Conservation (phyloP, 495 filamentous ascomycete species). For the Aspergillus leporis region DNA sequence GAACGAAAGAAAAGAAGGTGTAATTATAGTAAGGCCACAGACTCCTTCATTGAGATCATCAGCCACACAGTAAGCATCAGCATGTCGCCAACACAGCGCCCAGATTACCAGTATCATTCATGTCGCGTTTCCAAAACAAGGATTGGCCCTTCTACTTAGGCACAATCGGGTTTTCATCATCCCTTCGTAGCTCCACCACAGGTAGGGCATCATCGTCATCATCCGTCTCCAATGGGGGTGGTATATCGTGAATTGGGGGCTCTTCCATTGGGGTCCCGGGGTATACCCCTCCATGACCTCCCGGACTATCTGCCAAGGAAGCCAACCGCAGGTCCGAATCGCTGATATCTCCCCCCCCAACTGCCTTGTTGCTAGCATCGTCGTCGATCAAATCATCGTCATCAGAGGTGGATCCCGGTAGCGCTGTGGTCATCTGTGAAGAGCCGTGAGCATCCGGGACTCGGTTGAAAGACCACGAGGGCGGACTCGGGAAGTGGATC, state of each 20-base stretch:
- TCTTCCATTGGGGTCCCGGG: conserved; percentile 35
- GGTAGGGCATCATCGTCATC: conserved; percentile 45
- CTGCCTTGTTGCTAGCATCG: conserved; percentile 43
- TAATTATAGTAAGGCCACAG: conserved; percentile 7
- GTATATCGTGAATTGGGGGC: conserved; percentile 37
- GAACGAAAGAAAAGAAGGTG: conserved; percentile 6
- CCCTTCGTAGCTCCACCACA: conserved; percentile 46
- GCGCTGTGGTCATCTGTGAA: conserved; percentile 34
- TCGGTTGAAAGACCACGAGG: conserved; percentile 40
- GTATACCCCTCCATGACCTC: conserved; percentile 24
- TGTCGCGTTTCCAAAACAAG: conserved; percentile 11
- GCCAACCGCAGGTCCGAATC: conserved; percentile 37
- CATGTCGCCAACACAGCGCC: background rate
- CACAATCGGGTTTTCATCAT: conserved; percentile 38
- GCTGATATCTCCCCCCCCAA: conserved; percentile 43
- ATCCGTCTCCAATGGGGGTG: conserved; percentile 32
- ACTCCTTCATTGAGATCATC: conserved; percentile 4
- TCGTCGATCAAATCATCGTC: conserved; percentile 41
- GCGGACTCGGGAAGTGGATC: conserved; percentile 26
- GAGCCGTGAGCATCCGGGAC: conserved; percentile 34
- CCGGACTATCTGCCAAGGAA: conserved; percentile 32
- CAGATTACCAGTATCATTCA: conserved; percentile 11
- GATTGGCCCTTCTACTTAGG: conserved; percentile 17
- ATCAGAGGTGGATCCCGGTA: conserved; percentile 31
- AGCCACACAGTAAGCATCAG: background rate